Evolutionary conservation across 73 alveolate genomes (phyloP), one percentile per base, ranked within the genome.

Genomic region (Tetrahymena elliotti): DNA sequence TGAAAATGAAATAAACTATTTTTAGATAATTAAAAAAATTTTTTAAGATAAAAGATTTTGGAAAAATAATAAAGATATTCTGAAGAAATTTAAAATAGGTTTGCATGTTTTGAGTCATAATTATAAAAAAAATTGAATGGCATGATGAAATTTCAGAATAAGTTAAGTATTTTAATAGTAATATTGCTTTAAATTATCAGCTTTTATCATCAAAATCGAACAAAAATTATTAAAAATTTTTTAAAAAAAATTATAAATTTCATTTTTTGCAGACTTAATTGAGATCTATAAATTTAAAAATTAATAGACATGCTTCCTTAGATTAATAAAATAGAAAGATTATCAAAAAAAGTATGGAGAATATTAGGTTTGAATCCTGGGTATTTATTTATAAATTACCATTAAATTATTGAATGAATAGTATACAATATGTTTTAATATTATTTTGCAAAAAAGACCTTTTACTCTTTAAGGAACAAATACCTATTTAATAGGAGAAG

Each of bases 381-480:
- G 88, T 68, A 68, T 27, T n/a, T 31, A 68, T 68, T n/a, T n/a
- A n/a, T n/a, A n/a, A n/a, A n/a, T n/a, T n/a, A n/a, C n/a, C n/a
- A n/a, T n/a, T n/a, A n/a, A n/a, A n/a, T n/a, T n/a, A n/a, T n/a
- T n/a, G n/a, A n/a, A n/a, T n/a, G n/a, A n/a, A n/a, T n/a, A n/a
- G n/a, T n/a, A n/a, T n/a, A n/a, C n/a, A 68, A 24, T 27, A n/a
- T 7, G n/a, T 2, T n/a, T 68, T 22, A 68, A 68, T 68, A 68
- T 16, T 4, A 27, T n/a, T 2, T 22, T 7, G n/a, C 0, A 4
- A 68, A 68, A 68, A 16, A 68, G 97, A n/a, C 95, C 97, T 37
- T 93, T 96, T 36, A 94, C 95, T 84, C 83, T 93, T 52, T 53
- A 96, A 84, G 98, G 98, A 40, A 96, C 98, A 20, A 97, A 97